Conservation (phyloP, 257 asterid genomes). For the Gentiana straminea region DNA sequence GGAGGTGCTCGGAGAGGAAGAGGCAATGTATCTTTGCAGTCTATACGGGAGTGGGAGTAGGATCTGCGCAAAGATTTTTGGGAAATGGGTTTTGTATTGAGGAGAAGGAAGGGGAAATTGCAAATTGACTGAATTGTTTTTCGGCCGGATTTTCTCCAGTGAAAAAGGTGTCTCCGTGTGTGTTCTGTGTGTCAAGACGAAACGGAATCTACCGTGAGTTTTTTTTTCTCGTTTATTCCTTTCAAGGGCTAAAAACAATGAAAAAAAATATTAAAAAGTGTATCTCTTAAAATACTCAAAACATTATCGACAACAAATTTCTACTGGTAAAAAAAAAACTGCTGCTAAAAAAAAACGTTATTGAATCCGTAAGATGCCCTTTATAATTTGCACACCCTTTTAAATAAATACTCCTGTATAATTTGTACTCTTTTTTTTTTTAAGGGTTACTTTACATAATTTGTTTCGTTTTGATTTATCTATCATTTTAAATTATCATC, state of each 20-base stretch:
- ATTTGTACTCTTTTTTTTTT: no score
- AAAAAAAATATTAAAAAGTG: not conserved
- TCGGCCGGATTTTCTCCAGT: conserved; percentile 4
- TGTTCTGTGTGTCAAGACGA: not conserved
- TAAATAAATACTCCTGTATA: no score
- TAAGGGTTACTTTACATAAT: no score
- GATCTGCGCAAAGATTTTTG: conserved; percentile 22
- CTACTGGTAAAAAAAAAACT: no score
- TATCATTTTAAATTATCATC: no score
- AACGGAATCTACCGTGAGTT: conserved; percentile 24
- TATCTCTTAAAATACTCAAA: not conserved
- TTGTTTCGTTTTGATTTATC: no score
- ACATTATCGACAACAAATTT: no score
- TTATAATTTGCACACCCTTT: no score
- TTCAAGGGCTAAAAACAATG: not conserved
- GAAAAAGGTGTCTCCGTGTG: conserved; percentile 1
- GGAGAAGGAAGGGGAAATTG: not conserved
- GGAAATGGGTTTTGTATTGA: conserved; percentile 11
- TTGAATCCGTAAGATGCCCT: no score
- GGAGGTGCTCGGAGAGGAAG: not conserved
- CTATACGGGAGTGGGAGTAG: not conserved
- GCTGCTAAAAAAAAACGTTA: no score
- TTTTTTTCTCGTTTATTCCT: not conserved
- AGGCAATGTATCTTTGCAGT: not conserved
- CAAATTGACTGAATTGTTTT: conserved; percentile 2